Conservation (phyloP, 257 asterid genomes). For the Craterostigma plantagineum region DNA sequence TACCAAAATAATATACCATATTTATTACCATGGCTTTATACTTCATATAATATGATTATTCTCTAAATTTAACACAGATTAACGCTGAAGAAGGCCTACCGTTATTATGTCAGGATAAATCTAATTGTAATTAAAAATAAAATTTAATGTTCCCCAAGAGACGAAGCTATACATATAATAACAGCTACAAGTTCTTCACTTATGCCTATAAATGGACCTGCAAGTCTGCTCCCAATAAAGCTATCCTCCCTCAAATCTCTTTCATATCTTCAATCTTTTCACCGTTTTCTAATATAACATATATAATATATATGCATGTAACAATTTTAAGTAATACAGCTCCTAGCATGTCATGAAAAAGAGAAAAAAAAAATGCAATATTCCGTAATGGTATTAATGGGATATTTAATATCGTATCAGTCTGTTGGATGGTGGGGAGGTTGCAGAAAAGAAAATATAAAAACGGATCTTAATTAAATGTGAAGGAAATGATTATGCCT, state of each 20-base stretch:
- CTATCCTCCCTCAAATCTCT: slow-evolving; percentile 16
- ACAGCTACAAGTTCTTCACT: slow-evolving; percentile 10
- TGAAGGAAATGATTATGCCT: slow-evolving; percentile 6
- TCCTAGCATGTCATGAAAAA: background rate
- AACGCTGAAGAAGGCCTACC: too few relatives aligned
- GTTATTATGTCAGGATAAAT: too few relatives aligned
- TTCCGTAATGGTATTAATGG: background rate
- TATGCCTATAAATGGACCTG: slow-evolving; percentile 28
- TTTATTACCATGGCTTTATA: too few relatives aligned
- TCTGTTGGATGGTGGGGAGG: too few relatives aligned
- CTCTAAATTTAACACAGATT: too few relatives aligned
- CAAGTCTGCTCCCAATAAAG: slow-evolving; percentile 32
- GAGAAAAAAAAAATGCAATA: slow-evolving; percentile 1
- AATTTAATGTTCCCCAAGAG: slow-evolving; percentile 1
- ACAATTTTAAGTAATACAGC: too few relatives aligned
- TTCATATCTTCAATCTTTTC: slow-evolving; percentile 44
- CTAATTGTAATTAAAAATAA: too few relatives aligned
- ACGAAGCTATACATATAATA: slow-evolving; percentile 8
- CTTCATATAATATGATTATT: too few relatives aligned
- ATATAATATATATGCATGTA: slow-evolving; percentile 8
- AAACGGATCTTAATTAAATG: background rate
- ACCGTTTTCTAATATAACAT: slow-evolving; percentile 33
- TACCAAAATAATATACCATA: too few relatives aligned
- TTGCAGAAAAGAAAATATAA: background rate
- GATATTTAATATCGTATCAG: too few relatives aligned